These are phyloP conservation scores for Apophysomyces sp. DNA, from an alignment of 371 early-diverging fungal genomes.

Conservation along the genomic window DNA sequence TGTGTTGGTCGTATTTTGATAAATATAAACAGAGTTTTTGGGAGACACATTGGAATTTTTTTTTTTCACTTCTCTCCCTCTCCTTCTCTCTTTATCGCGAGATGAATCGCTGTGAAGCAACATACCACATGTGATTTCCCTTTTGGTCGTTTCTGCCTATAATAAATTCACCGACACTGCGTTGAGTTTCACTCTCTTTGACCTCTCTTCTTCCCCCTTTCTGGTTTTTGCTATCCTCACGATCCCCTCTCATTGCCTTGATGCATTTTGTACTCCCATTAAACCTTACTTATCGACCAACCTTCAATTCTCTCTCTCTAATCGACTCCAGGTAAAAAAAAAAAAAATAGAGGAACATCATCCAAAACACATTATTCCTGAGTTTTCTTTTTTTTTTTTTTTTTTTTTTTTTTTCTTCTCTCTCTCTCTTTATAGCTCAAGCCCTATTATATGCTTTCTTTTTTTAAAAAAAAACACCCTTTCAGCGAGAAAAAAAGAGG, in stretches of 20 bases:
- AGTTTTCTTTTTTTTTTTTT: not conserved
- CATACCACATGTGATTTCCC: not conserved
- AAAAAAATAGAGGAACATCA: not conserved
- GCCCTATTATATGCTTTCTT: no score
- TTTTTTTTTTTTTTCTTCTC: no score
- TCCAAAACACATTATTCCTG: not conserved
- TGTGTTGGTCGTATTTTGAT: not conserved
- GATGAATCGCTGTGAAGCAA: slow-evolving; percentile 2
- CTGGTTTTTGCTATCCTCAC: not conserved
- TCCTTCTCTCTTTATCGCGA: not conserved
- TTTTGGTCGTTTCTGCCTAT: not conserved
- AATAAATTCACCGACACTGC: slow-evolving; percentile 1
- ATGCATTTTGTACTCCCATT: not conserved
- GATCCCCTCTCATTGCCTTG: not conserved
- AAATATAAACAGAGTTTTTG: not conserved
- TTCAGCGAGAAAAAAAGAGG: no score
- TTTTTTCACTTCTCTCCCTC: not conserved
- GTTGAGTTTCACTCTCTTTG: not conserved
- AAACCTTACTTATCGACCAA: not conserved
- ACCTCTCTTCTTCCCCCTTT: not conserved
- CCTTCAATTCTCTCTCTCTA: no score
- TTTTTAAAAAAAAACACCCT: no score
- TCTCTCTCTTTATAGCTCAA: no score
- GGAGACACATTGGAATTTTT: not conserved
- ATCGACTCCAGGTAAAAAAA: not conserved